These are phyloP conservation scores for Blastomyces gilchristii DNA, from an alignment of 2,329 filamentous ascomycete species.

Conservation along the genomic window DNA sequence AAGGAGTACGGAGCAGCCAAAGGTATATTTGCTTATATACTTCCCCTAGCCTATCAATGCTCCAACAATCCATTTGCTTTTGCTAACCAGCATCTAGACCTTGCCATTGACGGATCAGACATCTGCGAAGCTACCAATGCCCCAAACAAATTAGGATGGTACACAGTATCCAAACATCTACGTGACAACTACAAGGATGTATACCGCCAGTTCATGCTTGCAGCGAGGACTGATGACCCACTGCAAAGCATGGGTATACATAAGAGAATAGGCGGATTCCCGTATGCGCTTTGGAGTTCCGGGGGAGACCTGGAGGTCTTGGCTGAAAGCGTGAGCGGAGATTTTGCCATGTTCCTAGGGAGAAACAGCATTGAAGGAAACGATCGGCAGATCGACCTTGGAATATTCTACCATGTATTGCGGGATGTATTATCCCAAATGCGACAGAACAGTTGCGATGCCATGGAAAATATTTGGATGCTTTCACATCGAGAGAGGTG, in stretches of 20 bases:
- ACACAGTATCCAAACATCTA: conserved; percentile 8
- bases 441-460: neutral
- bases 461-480: conserved; percentile 15
- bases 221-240: neutral
- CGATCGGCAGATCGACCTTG: neutral
- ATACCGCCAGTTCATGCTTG: conserved; percentile 8
- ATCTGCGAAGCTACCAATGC: conserved; percentile 9
- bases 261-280: conserved; percentile 6
- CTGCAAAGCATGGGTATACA: conserved; percentile 2
- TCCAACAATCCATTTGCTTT: neutral
- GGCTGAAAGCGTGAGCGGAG: neutral
- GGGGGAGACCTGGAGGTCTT: conserved; percentile 4
- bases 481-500: conserved; percentile 13
- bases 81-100: conserved; percentile 4
- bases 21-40: conserved; percentile 2
- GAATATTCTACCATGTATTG: neutral
- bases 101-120: conserved; percentile 8
- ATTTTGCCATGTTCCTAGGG: conserved; percentile 6
- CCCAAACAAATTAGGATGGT: conserved; percentile 10
- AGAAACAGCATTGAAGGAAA: neutral
- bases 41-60: neutral
- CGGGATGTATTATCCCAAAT: conserved; percentile 1
- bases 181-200: conserved; percentile 6
- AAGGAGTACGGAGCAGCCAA: conserved; percentile 4
- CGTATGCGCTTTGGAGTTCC: conserved; percentile 10